Evolutionary conservation across 2,329 filamentous ascomycete species (phyloP), one percentile per base, ranked within the genome.

Genomic region (Truncatella angustata): DNA sequence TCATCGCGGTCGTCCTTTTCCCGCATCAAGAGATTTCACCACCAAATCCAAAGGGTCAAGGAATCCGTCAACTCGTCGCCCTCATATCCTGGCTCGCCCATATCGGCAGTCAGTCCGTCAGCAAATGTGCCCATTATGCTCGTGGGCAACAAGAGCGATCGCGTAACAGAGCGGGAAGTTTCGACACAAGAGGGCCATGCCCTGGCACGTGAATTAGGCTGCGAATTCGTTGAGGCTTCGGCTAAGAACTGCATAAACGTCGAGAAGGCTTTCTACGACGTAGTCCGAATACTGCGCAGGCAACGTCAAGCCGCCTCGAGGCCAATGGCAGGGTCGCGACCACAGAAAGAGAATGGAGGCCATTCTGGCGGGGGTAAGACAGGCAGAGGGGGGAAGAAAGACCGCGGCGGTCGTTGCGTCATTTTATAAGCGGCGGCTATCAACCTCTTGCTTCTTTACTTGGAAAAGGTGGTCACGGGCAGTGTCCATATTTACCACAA

Each of bases 231-330:
- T 62, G 93, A 97, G 72, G 92, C 93, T 2, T 97, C 92, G 5
- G 93, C 93, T 32, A 97, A 97, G 77, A 97, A 96, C 70, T 96
- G 92, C 74, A 91, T 97, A 77, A 97, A 97, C 65, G 93, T 97
- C 50, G 94, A 96, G 72, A 97, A 96, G 78, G 93, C 91, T 28
- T 97, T 99, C 67, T 97, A 96, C 73, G 94, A 99, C 66, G 94
- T 99, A 6, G 94, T 97, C 50, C 80, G 94, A 60, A 90, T 94
- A 70, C 77, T 99, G 59, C 86, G 94, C 61, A 85, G 89, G 63
- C 91, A 96, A 72, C 82, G 90, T 63, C 86, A 90, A 62, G 74
- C 77, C 53, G 70, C 74, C 10, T 64, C 74, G 45, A 70, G 74
- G 11, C 64, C 65, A 26, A 71, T 73, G 28, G 58, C 57, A 53